Conservation (phyloP, 768 basidiomycete species). For the Cyclocybe cylindracea region DNA sequence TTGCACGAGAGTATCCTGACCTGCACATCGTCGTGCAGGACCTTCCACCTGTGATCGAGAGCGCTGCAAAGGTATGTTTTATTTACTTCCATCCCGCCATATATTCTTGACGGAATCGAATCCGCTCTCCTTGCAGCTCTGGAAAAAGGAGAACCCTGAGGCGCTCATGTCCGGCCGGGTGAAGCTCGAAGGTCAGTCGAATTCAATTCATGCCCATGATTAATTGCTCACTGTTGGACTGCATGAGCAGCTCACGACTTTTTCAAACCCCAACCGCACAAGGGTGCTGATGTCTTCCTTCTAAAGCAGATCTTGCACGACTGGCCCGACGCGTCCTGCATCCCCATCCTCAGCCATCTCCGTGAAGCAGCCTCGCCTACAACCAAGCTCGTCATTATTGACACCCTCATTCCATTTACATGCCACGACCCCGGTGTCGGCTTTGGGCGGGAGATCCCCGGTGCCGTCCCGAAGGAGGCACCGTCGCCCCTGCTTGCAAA, state of each 20-base stretch:
- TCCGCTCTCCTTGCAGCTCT: constrained; percentile 11
- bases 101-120: background rate
- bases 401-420: constrained; percentile 38
- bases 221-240: background rate
- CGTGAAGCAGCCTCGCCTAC: constrained; percentile 32
- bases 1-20: constrained; percentile 34
- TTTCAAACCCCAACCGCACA: constrained; percentile 41
- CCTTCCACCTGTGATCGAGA: constrained; percentile 45
- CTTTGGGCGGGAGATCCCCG: constrained; percentile 18
- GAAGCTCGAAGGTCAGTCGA: constrained; percentile 23
- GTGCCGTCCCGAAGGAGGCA: constrained; percentile 23
- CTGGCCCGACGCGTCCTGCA: constrained; percentile 52
- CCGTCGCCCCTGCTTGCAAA: constrained; percentile 39
- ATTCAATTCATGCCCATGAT: no score
- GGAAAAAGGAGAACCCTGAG: constrained; percentile 21
- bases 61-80: constrained; percentile 17
- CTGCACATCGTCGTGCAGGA: constrained; percentile 67
- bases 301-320: constrained; percentile 63
- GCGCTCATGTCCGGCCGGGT: constrained; percentile 27
- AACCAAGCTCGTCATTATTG: constrained; percentile 43
- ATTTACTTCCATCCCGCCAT: constrained; percentile 33
- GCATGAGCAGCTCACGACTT: constrained; percentile 28
- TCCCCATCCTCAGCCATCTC: constrained; percentile 37
- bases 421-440: constrained; percentile 27
- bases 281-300: constrained; percentile 50